A percentile compares a stretch with the other conserved stretches of the same genome.
These are phyloP conservation scores for Dunaliella salina DNA, from an alignment of 163 green algal species.

Conservation along the genomic window DNA sequence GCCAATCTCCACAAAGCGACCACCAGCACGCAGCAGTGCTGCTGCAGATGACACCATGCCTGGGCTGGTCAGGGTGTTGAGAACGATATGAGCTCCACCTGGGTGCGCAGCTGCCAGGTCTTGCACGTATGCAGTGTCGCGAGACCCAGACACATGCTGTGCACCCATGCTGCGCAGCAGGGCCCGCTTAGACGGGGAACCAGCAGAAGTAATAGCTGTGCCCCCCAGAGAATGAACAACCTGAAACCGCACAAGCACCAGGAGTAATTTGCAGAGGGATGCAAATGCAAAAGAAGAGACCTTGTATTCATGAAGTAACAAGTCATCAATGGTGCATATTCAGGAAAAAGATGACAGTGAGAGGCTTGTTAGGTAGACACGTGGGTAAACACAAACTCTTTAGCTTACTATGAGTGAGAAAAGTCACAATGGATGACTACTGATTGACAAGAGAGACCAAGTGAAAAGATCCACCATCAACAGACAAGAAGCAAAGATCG, in stretches of 20 bases:
- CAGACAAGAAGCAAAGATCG: too few relatives aligned
- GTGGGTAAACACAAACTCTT: too few relatives aligned
- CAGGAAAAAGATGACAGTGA: too few relatives aligned
- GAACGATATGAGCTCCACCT: conserved; percentile 42
- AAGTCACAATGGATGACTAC: too few relatives aligned
- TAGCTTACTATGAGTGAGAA: too few relatives aligned
- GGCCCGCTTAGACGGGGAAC: conserved; percentile 64
- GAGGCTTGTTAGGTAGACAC: too few relatives aligned
- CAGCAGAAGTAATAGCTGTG: conserved; percentile 59
- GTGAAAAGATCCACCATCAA: too few relatives aligned
- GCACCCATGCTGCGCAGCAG: conserved; percentile 65
- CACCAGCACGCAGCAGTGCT: conserved; percentile 36
- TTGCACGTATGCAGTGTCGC: conserved; percentile 53
- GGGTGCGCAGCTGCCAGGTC: neutral
- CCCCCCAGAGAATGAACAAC: conserved; percentile 28
- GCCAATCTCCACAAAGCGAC: conserved; percentile 72
- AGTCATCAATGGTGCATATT: too few relatives aligned
- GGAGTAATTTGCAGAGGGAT: too few relatives aligned
- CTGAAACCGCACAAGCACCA: neutral
- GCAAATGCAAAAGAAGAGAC: too few relatives aligned
- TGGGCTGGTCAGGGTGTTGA: conserved; percentile 82
- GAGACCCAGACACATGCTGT: conserved; percentile 51
- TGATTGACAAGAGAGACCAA: too few relatives aligned
- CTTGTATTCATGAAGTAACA: too few relatives aligned
- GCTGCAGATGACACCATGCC: conserved; percentile 47